Conservation (phyloP, 345 rosid genomes). For the Eutrema japonicum region DNA sequence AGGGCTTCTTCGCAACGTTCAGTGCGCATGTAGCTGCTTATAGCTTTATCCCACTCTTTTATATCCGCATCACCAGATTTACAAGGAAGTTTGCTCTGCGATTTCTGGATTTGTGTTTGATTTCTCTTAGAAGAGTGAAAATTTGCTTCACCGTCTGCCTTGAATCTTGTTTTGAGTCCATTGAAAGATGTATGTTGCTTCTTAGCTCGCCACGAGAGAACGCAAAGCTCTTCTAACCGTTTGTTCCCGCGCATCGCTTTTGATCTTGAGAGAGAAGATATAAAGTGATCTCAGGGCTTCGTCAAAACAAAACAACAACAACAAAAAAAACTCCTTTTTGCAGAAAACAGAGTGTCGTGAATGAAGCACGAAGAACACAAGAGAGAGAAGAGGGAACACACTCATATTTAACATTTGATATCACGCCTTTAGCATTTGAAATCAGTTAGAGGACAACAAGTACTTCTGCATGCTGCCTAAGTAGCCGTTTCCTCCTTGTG, state of each 20-base stretch:
- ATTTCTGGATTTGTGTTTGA: constrained; percentile 28
- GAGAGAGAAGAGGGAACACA: no score
- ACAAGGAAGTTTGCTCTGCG: neutral
- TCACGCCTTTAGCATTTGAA: no score
- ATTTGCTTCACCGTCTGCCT: neutral
- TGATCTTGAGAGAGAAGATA: neutral
- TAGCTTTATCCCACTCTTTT: constrained; percentile 54
- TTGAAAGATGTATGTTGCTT: constrained; percentile 3
- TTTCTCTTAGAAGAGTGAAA: constrained; percentile 47
- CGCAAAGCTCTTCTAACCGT: neutral
- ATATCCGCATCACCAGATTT: constrained; percentile 50
- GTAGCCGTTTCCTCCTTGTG: no score
- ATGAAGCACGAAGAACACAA: no score
- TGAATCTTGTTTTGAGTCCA: constrained; percentile 9
- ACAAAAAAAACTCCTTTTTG: neutral
- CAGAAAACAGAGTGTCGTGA: no score
- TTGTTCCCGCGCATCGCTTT: constrained; percentile 24
- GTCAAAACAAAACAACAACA: neutral
- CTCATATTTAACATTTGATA: no score
- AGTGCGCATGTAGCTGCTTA: constrained; percentile 62
- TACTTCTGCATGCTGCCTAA: no score
- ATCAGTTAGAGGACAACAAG: no score
- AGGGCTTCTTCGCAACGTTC: constrained; percentile 52
- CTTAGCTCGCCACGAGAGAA: neutral
- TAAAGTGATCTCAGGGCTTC: neutral